These are phyloP conservation scores for Pyricularia sp. DNA, from an alignment of 2,329 filamentous ascomycete species.

Conservation along the genomic window DNA sequence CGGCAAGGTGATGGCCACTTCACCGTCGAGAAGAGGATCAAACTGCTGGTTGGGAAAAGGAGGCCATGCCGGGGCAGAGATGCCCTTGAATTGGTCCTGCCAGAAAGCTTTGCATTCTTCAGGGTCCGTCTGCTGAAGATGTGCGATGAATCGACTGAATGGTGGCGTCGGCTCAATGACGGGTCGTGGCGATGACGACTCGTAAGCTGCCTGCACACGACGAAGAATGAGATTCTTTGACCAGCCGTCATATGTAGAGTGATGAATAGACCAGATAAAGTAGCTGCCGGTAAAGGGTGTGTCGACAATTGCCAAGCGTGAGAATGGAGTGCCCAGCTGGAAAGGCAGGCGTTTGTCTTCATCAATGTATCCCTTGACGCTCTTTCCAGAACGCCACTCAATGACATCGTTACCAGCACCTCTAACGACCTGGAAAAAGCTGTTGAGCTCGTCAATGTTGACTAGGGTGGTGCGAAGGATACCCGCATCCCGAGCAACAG, in stretches of 20 bases:
- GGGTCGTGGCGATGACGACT: background rate
- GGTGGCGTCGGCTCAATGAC: background rate
- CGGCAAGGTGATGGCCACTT: background rate
- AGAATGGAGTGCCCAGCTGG: background rate
- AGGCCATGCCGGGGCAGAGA: background rate
- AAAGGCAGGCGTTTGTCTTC: background rate
- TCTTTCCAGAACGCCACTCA: background rate
- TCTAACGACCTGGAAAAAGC: background rate
- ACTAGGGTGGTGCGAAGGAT: constrained; percentile 7
- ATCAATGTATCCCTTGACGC: background rate
- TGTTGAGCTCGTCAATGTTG: background rate
- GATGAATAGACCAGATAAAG: background rate
- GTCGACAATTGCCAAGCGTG: background rate
- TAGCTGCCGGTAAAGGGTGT: background rate
- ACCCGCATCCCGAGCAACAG: constrained; percentile 8
- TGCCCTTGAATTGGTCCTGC: background rate
- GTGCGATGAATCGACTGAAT: background rate
- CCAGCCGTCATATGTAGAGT: constrained; percentile 1
- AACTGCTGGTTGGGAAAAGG: background rate
- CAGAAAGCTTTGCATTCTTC: background rate
- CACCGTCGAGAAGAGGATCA: background rate
- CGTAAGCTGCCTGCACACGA: background rate
- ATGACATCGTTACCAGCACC: background rate
- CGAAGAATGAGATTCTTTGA: constrained; percentile 1
- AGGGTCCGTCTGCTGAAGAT: background rate